phyloP scores from a whole-genome alignment of 164 flowering plant genomes.

The Aristolochia californica region DNA sequence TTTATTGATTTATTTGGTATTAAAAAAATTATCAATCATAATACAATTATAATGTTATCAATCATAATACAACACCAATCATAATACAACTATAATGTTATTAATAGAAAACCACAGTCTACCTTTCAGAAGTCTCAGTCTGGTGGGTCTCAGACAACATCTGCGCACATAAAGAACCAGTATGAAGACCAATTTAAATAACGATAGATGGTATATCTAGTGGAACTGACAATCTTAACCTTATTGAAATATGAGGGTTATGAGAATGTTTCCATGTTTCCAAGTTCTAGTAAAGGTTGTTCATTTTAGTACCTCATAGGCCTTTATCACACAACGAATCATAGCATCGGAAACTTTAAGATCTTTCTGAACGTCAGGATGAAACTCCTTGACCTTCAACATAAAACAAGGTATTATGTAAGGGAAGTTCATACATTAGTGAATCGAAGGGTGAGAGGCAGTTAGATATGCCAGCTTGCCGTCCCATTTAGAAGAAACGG shows the following conservation, averaged over 20 bases:
- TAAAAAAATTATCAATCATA: too few relatives aligned
- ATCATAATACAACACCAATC: too few relatives aligned
- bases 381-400: slow-evolving; percentile 73
- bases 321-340: slow-evolving; percentile 74
- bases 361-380: slow-evolving; percentile 69
- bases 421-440: background rate
- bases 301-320: slow-evolving; percentile 56
- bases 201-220: background rate
- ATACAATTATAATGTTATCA: too few relatives aligned
- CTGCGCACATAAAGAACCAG: background rate
- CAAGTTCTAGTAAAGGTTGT: background rate
- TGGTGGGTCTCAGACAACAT: background rate
- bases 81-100: background rate
- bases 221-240: background rate
- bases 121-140: slow-evolving; percentile 3
- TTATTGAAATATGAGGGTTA: background rate
- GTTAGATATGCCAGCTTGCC: too few relatives aligned
- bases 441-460: background rate
- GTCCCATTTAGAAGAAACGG: background rate
- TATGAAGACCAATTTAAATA: background rate
- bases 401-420: background rate
- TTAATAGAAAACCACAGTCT: background rate
- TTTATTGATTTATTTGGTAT: too few relatives aligned
- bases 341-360: slow-evolving; percentile 39
- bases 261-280: background rate